Percentiles rank a stretch among this genome's conserved stretches.
These are phyloP conservation scores for Plenodomus lindquistii DNA, from an alignment of 2,329 filamentous ascomycete species.

Conservation along the genomic window DNA sequence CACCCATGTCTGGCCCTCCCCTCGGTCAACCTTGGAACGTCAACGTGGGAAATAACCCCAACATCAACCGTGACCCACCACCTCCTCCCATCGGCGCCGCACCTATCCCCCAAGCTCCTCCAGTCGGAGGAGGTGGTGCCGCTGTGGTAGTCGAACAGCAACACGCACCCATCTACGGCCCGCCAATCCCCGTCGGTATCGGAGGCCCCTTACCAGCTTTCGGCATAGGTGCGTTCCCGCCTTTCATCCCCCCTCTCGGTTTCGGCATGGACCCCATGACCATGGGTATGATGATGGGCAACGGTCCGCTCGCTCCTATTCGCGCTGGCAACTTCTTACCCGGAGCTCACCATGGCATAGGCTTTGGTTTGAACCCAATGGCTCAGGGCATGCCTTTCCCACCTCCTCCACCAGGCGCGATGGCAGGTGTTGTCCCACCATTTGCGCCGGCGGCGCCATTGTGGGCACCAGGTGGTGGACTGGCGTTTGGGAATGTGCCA, in stretches of 20 bases:
- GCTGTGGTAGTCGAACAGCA: constrained; percentile 27
- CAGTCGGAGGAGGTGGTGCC: constrained; percentile 1
- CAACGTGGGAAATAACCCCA: constrained; percentile 40
- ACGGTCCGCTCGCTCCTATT: constrained; percentile 32
- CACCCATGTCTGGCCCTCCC: constrained; percentile 33
- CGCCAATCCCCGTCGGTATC: constrained; percentile 26
- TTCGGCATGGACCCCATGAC: constrained; percentile 28
- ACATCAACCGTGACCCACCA: constrained; percentile 39
- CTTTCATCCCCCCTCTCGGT: constrained; percentile 12
- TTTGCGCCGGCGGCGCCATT: constrained; percentile 31
- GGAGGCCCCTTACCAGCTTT: constrained; percentile 21
- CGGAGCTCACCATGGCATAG: constrained; percentile 30
- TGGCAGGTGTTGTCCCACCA: constrained; percentile 22
- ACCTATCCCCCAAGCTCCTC: constrained; percentile 11
- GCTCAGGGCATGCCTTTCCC: constrained; percentile 29
- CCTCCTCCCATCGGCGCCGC: constrained; percentile 29
- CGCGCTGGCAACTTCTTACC: constrained; percentile 27
- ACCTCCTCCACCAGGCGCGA: constrained; percentile 27
- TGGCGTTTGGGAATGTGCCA: constrained; percentile 30
- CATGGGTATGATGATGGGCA: constrained; percentile 16
- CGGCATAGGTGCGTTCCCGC: constrained; percentile 31
- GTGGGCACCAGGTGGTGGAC: constrained; percentile 21
- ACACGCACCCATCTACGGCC: constrained; percentile 27
- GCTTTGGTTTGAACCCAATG: constrained; percentile 25
- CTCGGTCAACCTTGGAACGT: constrained; percentile 30